A percentile compares a stretch with the other conserved stretches of the same genome.
Evolutionary conservation across 2,329 filamentous ascomycete genomes (phyloP).

Genomic region (Canariomyces notabilis): DNA sequence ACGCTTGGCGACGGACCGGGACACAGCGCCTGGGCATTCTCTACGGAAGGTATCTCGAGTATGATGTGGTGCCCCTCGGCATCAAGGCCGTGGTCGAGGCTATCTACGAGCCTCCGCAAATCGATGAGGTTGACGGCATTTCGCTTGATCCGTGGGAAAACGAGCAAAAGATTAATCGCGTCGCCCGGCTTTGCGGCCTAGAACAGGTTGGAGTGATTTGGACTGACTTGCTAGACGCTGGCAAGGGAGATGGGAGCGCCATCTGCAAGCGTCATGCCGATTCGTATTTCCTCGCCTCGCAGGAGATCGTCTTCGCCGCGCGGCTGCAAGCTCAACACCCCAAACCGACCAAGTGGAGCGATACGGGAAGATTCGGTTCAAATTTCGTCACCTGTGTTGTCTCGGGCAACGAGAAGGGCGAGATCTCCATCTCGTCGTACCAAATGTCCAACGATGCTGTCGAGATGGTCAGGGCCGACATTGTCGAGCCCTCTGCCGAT

Average conservation of each 20-base stretch:
- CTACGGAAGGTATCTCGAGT: constrained; percentile 87
- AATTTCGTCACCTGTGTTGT: constrained; percentile 96
- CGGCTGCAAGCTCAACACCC: constrained; percentile 83
- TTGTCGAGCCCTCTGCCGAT: constrained; percentile 91
- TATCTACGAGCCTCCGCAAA: constrained; percentile 92
- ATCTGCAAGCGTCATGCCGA: constrained; percentile 94
- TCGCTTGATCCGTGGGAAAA: constrained; percentile 81
- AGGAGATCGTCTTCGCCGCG: constrained; percentile 86
- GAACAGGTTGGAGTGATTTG: constrained; percentile 90
- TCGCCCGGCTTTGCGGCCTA: constrained; percentile 78
- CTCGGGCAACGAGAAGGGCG: constrained; percentile 83
- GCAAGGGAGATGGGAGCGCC: constrained; percentile 75
- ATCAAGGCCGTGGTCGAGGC: constrained; percentile 95
- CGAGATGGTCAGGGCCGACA: constrained; percentile 93
- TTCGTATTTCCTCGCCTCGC: constrained; percentile 88
- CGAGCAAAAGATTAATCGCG: constrained; percentile 72
- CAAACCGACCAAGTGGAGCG: constrained; percentile 92
- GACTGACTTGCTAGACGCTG: constrained; percentile 83
- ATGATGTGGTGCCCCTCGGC: constrained; percentile 85
- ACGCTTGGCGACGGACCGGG: constrained; percentile 86
- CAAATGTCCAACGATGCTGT: constrained; percentile 94
- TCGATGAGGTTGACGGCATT: constrained; percentile 83
- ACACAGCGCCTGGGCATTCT: constrained; percentile 81
- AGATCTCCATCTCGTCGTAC: constrained; percentile 85
- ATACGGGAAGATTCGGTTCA: constrained; percentile 87